phyloP scores from a whole-genome alignment of 768 basidiomycete species.

The Lentinula sp. region DNA sequence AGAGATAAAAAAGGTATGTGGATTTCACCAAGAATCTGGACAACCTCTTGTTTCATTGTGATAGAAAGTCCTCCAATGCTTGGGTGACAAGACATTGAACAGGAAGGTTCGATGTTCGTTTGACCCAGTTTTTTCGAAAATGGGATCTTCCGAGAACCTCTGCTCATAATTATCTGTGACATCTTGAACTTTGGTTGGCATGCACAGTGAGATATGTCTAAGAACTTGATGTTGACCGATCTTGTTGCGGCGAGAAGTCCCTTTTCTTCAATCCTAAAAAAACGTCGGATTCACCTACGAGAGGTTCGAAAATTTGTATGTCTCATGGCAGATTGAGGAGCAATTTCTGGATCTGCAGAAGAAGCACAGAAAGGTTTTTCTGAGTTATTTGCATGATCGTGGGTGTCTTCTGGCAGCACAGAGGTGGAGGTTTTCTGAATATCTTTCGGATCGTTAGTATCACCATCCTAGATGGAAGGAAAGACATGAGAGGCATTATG shows the following conservation, averaged over 20 bases:
- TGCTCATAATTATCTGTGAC: conserved; percentile 6
- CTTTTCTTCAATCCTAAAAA: not conserved
- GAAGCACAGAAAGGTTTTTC: too few relatives aligned
- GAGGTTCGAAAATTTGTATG: not conserved
- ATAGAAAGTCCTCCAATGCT: not conserved
- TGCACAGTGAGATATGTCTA: too few relatives aligned
- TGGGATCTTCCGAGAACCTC: not conserved
- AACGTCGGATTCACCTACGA: not conserved
- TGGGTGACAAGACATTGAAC: not conserved
- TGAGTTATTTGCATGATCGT: too few relatives aligned
- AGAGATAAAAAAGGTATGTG: not conserved
- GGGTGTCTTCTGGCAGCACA: too few relatives aligned
- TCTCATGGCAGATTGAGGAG: too few relatives aligned
- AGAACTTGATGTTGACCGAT: not conserved
- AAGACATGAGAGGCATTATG: not conserved
- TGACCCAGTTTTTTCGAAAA: not conserved
- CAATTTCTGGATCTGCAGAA: too few relatives aligned
- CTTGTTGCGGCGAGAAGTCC: not conserved
- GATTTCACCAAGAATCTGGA: not conserved
- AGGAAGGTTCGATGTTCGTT: conserved; percentile 1
- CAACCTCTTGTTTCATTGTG: not conserved
- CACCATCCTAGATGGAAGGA: not conserved
- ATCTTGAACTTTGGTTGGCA: too few relatives aligned
- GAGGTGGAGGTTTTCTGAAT: too few relatives aligned
- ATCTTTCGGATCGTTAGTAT: too few relatives aligned